These are phyloP conservation scores for Podaxis carcinomalis DNA, from an alignment of 768 basidiomycete species.

Conservation along the genomic window DNA sequence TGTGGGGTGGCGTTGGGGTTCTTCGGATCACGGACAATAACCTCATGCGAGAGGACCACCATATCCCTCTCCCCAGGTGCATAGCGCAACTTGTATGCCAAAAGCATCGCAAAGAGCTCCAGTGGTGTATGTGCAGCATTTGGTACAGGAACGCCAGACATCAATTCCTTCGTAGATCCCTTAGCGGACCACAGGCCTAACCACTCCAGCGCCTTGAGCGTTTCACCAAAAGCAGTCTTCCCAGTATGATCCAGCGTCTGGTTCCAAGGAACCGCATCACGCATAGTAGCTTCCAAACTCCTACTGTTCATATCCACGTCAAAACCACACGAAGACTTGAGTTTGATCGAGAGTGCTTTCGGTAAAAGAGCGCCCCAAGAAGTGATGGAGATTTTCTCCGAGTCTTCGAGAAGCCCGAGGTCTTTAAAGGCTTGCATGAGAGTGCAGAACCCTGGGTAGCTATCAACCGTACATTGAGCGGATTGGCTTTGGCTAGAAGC, in stretches of 20 bases:
- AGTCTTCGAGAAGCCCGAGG: constrained; percentile 62
- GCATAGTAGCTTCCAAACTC: constrained; percentile 4
- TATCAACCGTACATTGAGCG: constrained; percentile 20
- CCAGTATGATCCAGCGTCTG: background rate
- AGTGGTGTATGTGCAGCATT: constrained; percentile 39
- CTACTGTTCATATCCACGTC: background rate
- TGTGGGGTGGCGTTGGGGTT: constrained; percentile 10
- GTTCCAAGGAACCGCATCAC: background rate
- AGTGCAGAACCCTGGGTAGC: constrained; percentile 80
- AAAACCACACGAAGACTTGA: constrained; percentile 4
- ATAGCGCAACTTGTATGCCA: constrained; percentile 72
- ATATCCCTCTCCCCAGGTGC: constrained; percentile 72
- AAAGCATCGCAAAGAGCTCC: constrained; percentile 69
- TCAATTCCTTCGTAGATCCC: background rate
- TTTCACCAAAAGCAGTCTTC: background rate
- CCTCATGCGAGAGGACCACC: constrained; percentile 82
- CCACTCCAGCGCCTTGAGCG: constrained; percentile 4
- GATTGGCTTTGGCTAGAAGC: background rate
- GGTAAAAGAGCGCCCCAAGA: constrained; percentile 36
- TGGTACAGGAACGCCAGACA: background rate
- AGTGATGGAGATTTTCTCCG: constrained; percentile 28
- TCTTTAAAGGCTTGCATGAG: constrained; percentile 69
- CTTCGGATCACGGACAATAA: constrained; percentile 41
- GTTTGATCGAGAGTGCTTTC: constrained; percentile 21
- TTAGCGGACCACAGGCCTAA: constrained; percentile 5